Conservation (phyloP, 2,329 filamentous ascomycete genomes). For the Parafenestella ontariensis region DNA sequence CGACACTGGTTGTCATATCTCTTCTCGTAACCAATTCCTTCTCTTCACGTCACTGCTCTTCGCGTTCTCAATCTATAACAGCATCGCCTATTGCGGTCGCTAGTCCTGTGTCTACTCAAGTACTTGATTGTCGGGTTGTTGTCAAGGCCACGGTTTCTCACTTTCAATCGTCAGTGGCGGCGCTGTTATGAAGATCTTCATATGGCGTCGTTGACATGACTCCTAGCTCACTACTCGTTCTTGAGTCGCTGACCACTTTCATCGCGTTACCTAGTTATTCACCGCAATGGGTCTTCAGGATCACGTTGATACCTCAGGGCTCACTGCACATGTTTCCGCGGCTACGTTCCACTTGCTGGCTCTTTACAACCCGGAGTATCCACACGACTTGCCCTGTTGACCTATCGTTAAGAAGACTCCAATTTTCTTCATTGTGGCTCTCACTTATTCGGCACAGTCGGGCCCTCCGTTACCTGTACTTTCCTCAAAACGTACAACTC, state of each 20-base stretch:
- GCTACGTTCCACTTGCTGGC: background rate
- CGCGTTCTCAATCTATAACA: too few relatives aligned
- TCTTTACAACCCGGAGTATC: too few relatives aligned
- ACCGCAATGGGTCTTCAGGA: too few relatives aligned
- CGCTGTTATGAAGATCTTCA: background rate
- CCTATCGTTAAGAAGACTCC: too few relatives aligned
- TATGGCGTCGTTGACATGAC: background rate
- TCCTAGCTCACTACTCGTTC: background rate
- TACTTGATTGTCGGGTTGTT: too few relatives aligned
- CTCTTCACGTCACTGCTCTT: too few relatives aligned
- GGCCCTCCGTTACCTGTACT: background rate
- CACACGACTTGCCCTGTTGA: too few relatives aligned
- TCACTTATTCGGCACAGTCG: background rate
- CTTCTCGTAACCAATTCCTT: too few relatives aligned
- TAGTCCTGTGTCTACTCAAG: too few relatives aligned
- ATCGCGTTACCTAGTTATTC: background rate
- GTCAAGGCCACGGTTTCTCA: too few relatives aligned
- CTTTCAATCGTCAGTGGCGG: background rate
- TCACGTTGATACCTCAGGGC: background rate
- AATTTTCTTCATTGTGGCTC: background rate
- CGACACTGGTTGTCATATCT: too few relatives aligned
- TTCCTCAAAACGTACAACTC: background rate
- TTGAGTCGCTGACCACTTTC: background rate
- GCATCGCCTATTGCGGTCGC: too few relatives aligned
- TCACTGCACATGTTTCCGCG: background rate